Base-by-base conservation (phyloP, 257 asterid genomes). In the Nicotiana benthamiana region DNA sequence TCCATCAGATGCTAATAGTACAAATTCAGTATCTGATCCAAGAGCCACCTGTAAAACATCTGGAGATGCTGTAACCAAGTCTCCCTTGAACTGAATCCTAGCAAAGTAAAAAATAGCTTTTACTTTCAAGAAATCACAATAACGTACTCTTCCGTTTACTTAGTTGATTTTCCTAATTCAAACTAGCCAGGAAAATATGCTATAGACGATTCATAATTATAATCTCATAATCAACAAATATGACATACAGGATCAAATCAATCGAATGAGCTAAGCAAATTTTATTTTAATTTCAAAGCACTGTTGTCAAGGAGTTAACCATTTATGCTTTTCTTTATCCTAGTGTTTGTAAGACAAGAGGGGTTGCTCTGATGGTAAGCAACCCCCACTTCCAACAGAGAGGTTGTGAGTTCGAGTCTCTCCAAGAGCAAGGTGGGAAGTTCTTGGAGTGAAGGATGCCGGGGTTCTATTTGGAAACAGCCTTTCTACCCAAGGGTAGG, bases 1-100 rank as follows among this genome's bases (percentile, higher is more conserved):
- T 75, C 98, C 98, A 91, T 96, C 99, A 60, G 97, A 92, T 16
- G 98, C 99, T 83, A 94, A 83, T 66, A 96, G 64, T 61, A 93
- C 18, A 79, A 93, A 94, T 82, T 96, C 99, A 8, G 87, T 83
- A 82, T 94, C 99, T 6, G 95, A 78, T 87, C 93, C 95, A 51
- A 94, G 89, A 78, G 84, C 80, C 46, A 90, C 89, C 88, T 90
- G 97, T 83, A 84, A 88, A 81, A 94, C 93, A 90, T 96, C 98
- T 24, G 98, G 99, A 83, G 67, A 75, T 20, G 96, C 89, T 4
- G 93, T 89, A 66, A 95, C 92, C 86, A 95, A 90, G 87, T 95
- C 96, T 74, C 94, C 97, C 10, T 51, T 86, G 67, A 91, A 86
- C 82, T 82, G 86, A 85, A 95, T 43, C 87, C 98, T 95, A 91